Base-by-base conservation (phyloP, 2,329 filamentous ascomycete genomes). In the Blastomyces gilchristii region DNA sequence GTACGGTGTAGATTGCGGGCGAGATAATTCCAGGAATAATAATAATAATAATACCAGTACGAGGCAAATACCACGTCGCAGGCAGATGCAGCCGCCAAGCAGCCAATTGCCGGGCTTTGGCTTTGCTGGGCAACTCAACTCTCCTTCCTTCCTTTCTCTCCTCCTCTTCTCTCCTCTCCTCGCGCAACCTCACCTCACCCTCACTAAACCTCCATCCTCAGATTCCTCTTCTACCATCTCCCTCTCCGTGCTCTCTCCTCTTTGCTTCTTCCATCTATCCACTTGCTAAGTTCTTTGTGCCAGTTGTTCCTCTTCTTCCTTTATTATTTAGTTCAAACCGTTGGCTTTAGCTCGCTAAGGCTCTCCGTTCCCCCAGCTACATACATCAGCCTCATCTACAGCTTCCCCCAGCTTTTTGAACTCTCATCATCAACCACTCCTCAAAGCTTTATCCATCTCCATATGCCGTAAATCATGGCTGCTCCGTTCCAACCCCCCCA, bases 401-500 rank as follows among this genome's bases (percentile, higher is more conserved):
- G 60, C 63, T 61, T 54, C 56, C 49, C 65, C 62, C 61, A 50
- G 54, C 61, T 60, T 61, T 50, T n/a, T 1, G 1, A 22, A 56
- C 65, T 62, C 67, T 63, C 61, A 65, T 60, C 60, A 64, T 39
- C 60, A 59, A 64, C 59, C 16, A 31, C 66, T 60, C 45, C 58
- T 59, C 56, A 56, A 25, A 60, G 39, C 58, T 49, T 62, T 34
- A 54, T 53, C 49, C n/a, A 43, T 58, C 43, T 52, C 41, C 60
- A 28, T 57, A 45, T 41, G 60, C 56, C 64, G 63, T 67, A 67
- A 67, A 74, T 66, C 71, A 78, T 79, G 75, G 74, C 76, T 60
- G 65, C 69, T 64, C 64, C 68, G 66, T 68, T 66, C 70, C 76
- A 78, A 72, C 73, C 77, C 64, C 72, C 78, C 68, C 63, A 71